These are phyloP conservation scores for Phenoliferia sp. DNA, from an alignment of 1,284 basidiomycete species.

Conservation along the genomic window DNA sequence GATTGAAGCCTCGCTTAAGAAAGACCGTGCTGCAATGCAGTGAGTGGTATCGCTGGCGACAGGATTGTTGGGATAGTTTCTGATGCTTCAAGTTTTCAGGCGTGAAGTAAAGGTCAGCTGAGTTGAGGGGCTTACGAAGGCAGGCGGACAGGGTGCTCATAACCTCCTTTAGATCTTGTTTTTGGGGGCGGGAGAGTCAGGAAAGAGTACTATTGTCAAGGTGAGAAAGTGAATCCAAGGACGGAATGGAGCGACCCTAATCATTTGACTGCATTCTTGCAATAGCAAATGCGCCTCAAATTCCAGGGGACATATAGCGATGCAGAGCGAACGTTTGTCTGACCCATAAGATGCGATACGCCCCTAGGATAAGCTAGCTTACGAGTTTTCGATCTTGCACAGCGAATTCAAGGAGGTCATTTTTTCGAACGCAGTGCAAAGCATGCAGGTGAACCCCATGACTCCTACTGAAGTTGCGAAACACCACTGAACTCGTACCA, in stretches of 20 bases:
- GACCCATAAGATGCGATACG: conserved; percentile 91
- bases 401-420: conserved; percentile 69
- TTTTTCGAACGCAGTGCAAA: conserved; percentile 66
- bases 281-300: conserved; percentile 62
- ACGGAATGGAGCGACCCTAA: not conserved
- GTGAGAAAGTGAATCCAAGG: not conserved
- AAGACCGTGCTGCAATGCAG: not conserved
- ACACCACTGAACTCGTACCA: not conserved
- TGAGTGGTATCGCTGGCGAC: not conserved
- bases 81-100: not conserved
- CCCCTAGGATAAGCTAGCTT: not conserved
- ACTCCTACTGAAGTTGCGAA: not conserved
- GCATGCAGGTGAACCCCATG: conserved; percentile 17
- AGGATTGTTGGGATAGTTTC: too few relatives aligned
- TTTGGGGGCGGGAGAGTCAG: conserved; percentile 87
- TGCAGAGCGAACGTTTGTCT: conserved; percentile 60
- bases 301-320: not conserved
- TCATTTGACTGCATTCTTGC: conserved; percentile 58
- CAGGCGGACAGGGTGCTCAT: conserved; percentile 55
- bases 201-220: conserved; percentile 79
- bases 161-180: conserved; percentile 57
- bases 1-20: not conserved
- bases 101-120: conserved; percentile 53
- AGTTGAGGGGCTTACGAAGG: conserved; percentile 88
- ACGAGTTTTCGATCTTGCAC: too few relatives aligned